Evolutionary conservation across 805 yeast species (phyloP).

Genomic region (Kodamaea jinghongensis): DNA sequence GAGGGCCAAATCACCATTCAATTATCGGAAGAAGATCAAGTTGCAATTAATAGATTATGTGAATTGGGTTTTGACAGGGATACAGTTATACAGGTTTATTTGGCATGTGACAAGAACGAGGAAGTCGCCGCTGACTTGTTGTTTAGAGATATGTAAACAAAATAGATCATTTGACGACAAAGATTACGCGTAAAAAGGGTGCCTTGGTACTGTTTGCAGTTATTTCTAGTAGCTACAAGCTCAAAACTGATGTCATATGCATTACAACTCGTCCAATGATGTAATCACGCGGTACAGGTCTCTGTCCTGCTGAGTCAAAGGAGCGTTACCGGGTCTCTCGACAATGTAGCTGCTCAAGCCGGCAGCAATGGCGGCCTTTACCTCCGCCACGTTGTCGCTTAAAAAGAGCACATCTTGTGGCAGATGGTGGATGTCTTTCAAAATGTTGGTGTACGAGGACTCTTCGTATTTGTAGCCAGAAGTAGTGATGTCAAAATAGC

Average conservation of each 20-base stretch:
- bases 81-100: constrained; percentile 86
- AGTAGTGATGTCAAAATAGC: constrained; percentile 83
- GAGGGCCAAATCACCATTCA: constrained; percentile 46
- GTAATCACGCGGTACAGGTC: constrained; percentile 1
- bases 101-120: constrained; percentile 98
- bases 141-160: constrained; percentile 52
- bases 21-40: constrained; percentile 79
- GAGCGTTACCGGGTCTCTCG: constrained; percentile 72
- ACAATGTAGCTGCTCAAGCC: constrained; percentile 62
- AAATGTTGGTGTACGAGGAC: constrained; percentile 58
- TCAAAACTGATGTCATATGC: no score
- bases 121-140: constrained; percentile 93
- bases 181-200: no score
- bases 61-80: constrained; percentile 91
- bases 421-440: constrained; percentile 35
- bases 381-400: constrained; percentile 78
- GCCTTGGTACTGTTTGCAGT: no score
- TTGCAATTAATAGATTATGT: constrained; percentile 84
- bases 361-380: constrained; percentile 67
- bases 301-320: constrained; percentile 38
- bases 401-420: constrained; percentile 52
- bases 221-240: no score
- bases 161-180: no score
- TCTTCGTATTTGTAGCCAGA: constrained; percentile 68
- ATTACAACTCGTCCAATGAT: constrained; percentile 5